A percentile compares a stretch with the other conserved stretches of the same genome.
Evolutionary conservation across 306 rosid genomes (phyloP).

Genomic region (Cercis canadensis): DNA sequence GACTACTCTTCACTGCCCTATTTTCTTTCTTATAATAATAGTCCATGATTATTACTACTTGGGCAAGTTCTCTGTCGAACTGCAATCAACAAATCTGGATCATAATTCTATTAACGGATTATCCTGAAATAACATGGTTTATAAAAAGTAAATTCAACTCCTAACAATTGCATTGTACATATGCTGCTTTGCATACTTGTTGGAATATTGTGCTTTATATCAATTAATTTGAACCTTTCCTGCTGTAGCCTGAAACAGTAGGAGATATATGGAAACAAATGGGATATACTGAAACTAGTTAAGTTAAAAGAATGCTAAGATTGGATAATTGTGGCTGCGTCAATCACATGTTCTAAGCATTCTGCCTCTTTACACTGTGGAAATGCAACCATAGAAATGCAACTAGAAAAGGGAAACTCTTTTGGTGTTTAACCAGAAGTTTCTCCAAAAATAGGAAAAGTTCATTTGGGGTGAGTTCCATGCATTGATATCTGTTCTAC

Average conservation of each 20-base stretch:
- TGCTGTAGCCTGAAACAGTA: neutral
- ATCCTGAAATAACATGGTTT: neutral
- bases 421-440: neutral
- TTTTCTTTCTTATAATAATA: neutral
- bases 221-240: conserved; percentile 20
- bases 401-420: conserved; percentile 1
- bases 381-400: conserved; percentile 7
- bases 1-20: neutral
- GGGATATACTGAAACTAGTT: conserved; percentile 6
- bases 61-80: neutral
- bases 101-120: no score
- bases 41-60: conserved; percentile 14
- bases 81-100: conserved; percentile 1
- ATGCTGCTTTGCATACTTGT: conserved; percentile 19
- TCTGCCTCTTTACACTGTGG: neutral
- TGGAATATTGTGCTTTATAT: conserved; percentile 14
- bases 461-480: conserved; percentile 4
- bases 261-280: conserved; percentile 12
- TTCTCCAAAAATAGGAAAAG: neutral
- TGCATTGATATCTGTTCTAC: conserved; percentile 4
- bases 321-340: conserved; percentile 6
- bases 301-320: neutral
- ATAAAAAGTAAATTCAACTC: neutral
- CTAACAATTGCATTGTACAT: neutral
- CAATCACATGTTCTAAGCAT: conserved; percentile 6